Evolutionary conservation across 2,329 filamentous ascomycete species (phyloP).

Genomic region (Trichoderma pleuroti): DNA sequence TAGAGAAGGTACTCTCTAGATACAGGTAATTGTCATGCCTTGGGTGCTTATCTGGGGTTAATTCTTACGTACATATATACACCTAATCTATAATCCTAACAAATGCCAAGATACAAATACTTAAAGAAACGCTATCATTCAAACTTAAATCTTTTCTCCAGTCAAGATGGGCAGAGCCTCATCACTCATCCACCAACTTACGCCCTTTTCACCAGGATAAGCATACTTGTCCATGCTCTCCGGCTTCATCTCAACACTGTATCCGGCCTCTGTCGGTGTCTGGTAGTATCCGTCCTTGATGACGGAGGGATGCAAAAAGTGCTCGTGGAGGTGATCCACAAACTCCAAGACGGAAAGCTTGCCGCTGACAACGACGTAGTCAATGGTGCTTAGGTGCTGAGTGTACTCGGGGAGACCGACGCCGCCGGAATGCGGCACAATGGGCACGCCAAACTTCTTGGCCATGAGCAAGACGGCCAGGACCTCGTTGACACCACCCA

Average conservation of each 20-base stretch:
- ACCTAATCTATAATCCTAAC: not conserved
- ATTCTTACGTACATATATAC: too few species aligned
- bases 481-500: slow-evolving; percentile 89
- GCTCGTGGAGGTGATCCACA: slow-evolving; percentile 90
- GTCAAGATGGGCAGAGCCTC: slow-evolving; percentile 74
- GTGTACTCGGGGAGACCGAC: slow-evolving; percentile 93
- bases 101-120: not conserved
- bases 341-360: slow-evolving; percentile 83
- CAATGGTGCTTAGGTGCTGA: slow-evolving; percentile 86
- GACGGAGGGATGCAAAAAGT: slow-evolving; percentile 77
- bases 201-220: slow-evolving; percentile 72
- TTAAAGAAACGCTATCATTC: not conserved
- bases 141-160: slow-evolving; percentile 50
- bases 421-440: slow-evolving; percentile 85
- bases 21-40: too few species aligned
- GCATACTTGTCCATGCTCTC: slow-evolving; percentile 78
- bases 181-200: slow-evolving; percentile 82
- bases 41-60: too few species aligned
- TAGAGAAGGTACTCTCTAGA: too few species aligned
- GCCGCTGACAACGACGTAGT: slow-evolving; percentile 82
- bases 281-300: slow-evolving; percentile 86
- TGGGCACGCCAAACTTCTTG: slow-evolving; percentile 71
- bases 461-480: slow-evolving; percentile 86
- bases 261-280: slow-evolving; percentile 77
- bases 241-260: slow-evolving; percentile 90